Evolutionary conservation across 2,329 filamentous ascomycete genomes (phyloP).

Genomic region (Claviceps sp.): DNA sequence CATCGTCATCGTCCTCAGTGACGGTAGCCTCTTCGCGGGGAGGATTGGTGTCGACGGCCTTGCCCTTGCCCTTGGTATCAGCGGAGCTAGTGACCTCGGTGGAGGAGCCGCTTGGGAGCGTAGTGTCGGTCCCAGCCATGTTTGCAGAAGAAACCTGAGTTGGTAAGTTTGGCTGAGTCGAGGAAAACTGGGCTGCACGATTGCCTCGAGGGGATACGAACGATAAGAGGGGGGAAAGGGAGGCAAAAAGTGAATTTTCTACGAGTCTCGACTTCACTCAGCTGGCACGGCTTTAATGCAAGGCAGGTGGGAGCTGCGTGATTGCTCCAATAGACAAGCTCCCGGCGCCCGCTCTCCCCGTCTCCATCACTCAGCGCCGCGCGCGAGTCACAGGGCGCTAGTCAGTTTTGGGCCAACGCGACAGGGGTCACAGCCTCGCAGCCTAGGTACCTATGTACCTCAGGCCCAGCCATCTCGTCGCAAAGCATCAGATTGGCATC

Average conservation of each 20-base stretch:
- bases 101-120: conserved; percentile 32
- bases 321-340: background rate
- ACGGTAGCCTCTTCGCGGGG: conserved; percentile 45
- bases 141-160: conserved; percentile 2
- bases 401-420: conserved; percentile 6
- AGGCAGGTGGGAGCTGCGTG: conserved; percentile 11
- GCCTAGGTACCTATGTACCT: too few relatives aligned
- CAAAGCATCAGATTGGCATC: background rate
- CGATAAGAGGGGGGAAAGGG: conserved; percentile 1
- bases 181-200: background rate
- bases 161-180: background rate
- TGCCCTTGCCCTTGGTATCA: conserved; percentile 78
- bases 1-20: conserved; percentile 63
- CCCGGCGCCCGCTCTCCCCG: background rate
- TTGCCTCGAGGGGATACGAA: background rate
- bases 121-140: conserved; percentile 37
- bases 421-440: background rate
- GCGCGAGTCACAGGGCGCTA: conserved; percentile 11
- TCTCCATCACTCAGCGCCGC: background rate
- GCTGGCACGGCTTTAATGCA: conserved; percentile 11
- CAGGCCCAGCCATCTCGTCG: background rate
- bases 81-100: conserved; percentile 23
- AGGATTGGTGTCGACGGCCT: conserved; percentile 41
- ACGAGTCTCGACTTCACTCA: conserved; percentile 12
- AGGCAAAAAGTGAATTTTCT: conserved; percentile 8